Base-by-base conservation (phyloP, 2,329 filamentous ascomycete species). In the Alternaria brassicae region DNA sequence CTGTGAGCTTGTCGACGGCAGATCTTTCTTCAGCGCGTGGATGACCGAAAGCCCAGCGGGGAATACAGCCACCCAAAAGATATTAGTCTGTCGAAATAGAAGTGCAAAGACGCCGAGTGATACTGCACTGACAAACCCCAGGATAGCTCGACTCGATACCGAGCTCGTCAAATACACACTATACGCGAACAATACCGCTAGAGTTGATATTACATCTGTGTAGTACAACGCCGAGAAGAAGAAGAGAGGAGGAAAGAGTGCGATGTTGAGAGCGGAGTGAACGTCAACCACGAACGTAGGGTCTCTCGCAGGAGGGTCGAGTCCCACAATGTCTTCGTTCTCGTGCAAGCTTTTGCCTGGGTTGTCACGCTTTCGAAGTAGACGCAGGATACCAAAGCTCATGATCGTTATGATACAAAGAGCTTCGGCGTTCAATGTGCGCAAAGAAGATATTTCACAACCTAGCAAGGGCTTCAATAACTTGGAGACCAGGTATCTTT, bases 181-280 rank as follows among this genome's bases (percentile, higher is more conserved):
- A 72, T 93, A 95, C 1, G 88, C 86, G 2, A 87, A 75, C 8
- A 97, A 79, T 0, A 97, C 91, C 1, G 88, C 84, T 7, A 91
- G 81, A 0, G 93, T 91, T 0, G 94, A 96, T 50, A 91, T 83
- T 3, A 97, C 85, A 76, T 99, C 95, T 0, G 95, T 99, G 77
- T 99, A 99, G 77, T 96, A 99, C 7, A 99, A 82, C 0, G 88
- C 93, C 0, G 92, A 95, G 78, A 99, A 99, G 84, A 99, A 99
- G 83, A 97, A 97, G 0, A 99, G 77, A 0, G 93, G 87, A 0
- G 95, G 95, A 62, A 98, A 97, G 0, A 97, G 81, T 17, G 88
- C 88, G 39, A 96, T 86, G 66, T 97, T 97, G 66, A 95, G 72
- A 3, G 89, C 90, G 0, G 87, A 88, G 67, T 92, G 87, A 25